Evolutionary conservation across 1,284 basidiomycete genomes (phyloP).

Genomic region (Ceratorhiza oryzae-sativae): DNA sequence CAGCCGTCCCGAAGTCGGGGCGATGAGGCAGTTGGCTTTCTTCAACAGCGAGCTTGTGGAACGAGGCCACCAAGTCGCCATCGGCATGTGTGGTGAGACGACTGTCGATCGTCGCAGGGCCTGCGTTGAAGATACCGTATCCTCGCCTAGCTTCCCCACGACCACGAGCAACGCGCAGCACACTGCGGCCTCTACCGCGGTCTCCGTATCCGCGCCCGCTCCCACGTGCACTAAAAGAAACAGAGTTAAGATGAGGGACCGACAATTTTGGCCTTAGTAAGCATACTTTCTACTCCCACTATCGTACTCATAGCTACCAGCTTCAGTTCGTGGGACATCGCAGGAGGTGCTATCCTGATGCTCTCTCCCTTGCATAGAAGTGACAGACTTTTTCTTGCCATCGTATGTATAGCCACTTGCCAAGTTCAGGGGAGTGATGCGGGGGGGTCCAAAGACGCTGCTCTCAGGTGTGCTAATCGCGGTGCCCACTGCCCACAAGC

Average conservation of each 20-base stretch:
- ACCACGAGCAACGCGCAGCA: slow-evolving; percentile 40
- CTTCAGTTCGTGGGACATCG: too few species aligned
- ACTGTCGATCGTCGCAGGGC: slow-evolving; percentile 61
- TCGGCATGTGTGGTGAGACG: slow-evolving; percentile 67
- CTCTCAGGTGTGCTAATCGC: too few species aligned
- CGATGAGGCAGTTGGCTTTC: slow-evolving; percentile 66
- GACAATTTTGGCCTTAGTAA: too few species aligned
- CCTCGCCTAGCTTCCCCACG: slow-evolving; percentile 43
- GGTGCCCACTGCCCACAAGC: too few species aligned
- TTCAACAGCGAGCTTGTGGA: slow-evolving; percentile 51
- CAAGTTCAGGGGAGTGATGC: too few species aligned
- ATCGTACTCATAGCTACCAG: too few species aligned
- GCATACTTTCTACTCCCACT: too few species aligned
- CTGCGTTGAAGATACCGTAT: slow-evolving; percentile 45
- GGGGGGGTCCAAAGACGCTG: too few species aligned
- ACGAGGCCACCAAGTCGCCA: slow-evolving; percentile 60
- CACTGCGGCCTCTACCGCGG: slow-evolving; percentile 48
- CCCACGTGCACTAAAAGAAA: slow-evolving; percentile 11
- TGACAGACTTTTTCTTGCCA: too few species aligned
- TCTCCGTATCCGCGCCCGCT: slow-evolving; percentile 52
- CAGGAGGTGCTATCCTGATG: too few species aligned
- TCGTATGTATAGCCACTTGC: too few species aligned
- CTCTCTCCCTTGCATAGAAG: too few species aligned
- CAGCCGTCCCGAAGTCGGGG: slow-evolving; percentile 69
- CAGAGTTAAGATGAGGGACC: neutral